Evolutionary conservation across 352 stramenopile genomes (phyloP).

Genomic region (Pythium chondricola): DNA sequence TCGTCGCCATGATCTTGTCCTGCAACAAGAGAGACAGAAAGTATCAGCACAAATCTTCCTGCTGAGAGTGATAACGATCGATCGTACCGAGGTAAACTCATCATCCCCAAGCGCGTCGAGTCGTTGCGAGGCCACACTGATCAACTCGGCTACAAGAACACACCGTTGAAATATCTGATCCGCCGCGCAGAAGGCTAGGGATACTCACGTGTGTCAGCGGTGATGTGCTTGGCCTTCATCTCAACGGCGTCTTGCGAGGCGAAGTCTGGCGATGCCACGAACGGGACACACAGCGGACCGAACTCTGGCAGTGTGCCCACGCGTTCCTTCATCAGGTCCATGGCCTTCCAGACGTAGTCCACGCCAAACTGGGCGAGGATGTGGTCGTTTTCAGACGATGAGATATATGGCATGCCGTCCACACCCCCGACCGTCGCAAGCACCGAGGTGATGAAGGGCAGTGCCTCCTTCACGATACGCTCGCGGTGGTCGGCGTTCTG

Average conservation of each 20-base stretch:
- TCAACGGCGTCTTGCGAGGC: conserved; percentile 34
- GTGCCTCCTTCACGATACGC: conserved; percentile 47
- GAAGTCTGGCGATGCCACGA: conserved; percentile 61
- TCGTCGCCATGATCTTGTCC: conserved; percentile 69
- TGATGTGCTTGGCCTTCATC: conserved; percentile 77
- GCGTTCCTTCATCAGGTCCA: conserved; percentile 85
- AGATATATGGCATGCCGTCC: conserved; percentile 11
- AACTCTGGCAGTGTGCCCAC: conserved; percentile 79
- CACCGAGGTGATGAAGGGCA: conserved; percentile 52
- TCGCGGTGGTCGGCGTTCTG: conserved; percentile 30
- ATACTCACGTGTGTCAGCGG: conserved; percentile 38
- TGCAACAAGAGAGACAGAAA: conserved; percentile 15
- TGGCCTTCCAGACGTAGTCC: conserved; percentile 66
- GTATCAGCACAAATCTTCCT: not conserved
- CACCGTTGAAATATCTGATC: no score
- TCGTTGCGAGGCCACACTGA: conserved; percentile 36
- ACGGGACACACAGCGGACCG: conserved; percentile 62
- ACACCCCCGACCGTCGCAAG: conserved; percentile 11
- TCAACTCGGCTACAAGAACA: conserved; percentile 30
- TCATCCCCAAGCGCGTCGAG: conserved; percentile 48
- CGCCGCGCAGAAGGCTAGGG: not conserved
- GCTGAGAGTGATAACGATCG: not conserved
- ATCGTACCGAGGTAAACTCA: conserved; percentile 55
- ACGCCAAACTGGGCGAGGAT: conserved; percentile 50
- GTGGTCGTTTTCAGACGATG: conserved; percentile 19